These are phyloP conservation scores for Crithidia expoeki DNA, from an alignment of 208 protist genomes.

Conservation along the genomic window DNA sequence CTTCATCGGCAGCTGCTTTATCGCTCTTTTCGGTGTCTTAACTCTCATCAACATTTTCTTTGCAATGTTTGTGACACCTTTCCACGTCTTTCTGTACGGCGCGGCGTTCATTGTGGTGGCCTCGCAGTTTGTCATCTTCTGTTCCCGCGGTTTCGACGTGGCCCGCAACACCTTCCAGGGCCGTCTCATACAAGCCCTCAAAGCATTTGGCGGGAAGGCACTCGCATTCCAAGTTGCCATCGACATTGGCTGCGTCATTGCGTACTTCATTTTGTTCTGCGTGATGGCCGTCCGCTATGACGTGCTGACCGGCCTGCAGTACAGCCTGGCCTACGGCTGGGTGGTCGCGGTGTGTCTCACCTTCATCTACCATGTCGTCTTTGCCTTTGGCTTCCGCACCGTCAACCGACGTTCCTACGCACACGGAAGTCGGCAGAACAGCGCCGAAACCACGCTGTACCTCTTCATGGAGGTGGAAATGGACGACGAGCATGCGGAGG, in stretches of 20 bases:
- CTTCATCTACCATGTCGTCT: constrained; percentile 60
- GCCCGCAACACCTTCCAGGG: constrained; percentile 59
- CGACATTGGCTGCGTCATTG: constrained; percentile 33
- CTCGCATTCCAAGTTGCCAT: constrained; percentile 49
- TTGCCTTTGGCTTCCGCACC: constrained; percentile 53
- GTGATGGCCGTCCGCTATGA: constrained; percentile 48
- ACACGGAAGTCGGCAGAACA: constrained; percentile 63
- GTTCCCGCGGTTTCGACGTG: constrained; percentile 71
- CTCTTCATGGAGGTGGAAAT: constrained; percentile 57
- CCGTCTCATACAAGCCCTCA: constrained; percentile 53
- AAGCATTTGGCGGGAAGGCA: constrained; percentile 41
- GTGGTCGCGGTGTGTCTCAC: constrained; percentile 64
- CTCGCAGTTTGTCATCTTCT: constrained; percentile 54
- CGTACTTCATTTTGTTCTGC: constrained; percentile 70
- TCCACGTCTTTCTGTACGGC: constrained; percentile 66
- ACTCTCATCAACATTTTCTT: constrained; percentile 64
- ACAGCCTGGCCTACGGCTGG: constrained; percentile 72
- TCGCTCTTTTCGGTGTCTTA: constrained; percentile 44
- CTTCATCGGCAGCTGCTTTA: constrained; percentile 57
- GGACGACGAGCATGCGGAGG: constrained; percentile 41
- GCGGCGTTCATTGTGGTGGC: constrained; percentile 48
- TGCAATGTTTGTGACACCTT: constrained; percentile 59
- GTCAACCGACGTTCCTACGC: constrained; percentile 46
- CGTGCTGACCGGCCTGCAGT: constrained; percentile 60
- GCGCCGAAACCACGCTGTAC: constrained; percentile 48